These are phyloP conservation scores for Trypanosoma brucei DNA, from an alignment of 208 protist species.

Conservation along the genomic window DNA sequence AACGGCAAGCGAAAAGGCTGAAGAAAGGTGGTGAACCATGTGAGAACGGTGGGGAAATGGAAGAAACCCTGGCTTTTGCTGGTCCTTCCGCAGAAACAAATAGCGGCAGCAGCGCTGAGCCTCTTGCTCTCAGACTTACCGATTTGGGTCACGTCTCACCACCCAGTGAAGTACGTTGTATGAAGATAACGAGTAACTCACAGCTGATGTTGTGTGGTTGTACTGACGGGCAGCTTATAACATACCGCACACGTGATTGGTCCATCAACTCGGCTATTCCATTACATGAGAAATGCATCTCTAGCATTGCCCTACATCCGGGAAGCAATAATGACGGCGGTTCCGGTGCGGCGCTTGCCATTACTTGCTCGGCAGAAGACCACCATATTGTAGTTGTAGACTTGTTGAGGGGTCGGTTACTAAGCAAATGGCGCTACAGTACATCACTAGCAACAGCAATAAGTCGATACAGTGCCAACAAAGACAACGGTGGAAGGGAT, in stretches of 20 bases:
- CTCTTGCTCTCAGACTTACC: slow-evolving; percentile 39
- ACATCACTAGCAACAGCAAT: slow-evolving; percentile 3
- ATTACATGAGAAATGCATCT: slow-evolving; percentile 53
- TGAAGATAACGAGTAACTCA: slow-evolving; percentile 36
- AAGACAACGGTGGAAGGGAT: no score
- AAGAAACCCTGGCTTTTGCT: no score
- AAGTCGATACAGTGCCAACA: not conserved
- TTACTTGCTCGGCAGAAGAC: slow-evolving; percentile 37
- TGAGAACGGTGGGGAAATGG: not conserved
- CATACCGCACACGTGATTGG: slow-evolving; percentile 75
- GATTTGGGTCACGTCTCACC: slow-evolving; percentile 63
- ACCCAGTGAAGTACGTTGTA: slow-evolving; percentile 38
- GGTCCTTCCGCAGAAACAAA: no score
- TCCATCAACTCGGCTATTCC: slow-evolving; percentile 25
- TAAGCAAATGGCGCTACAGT: slow-evolving; percentile 81
- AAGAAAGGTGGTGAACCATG: not conserved
- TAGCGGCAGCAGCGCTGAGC: slow-evolving; percentile 29
- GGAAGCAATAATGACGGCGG: slow-evolving; percentile 13
- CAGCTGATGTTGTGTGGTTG: slow-evolving; percentile 62
- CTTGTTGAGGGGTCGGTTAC: slow-evolving; percentile 36
- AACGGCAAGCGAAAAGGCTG: not conserved
- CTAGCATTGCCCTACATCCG: slow-evolving; percentile 49
- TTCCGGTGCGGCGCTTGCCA: slow-evolving; percentile 31
- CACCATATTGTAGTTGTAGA: slow-evolving; percentile 63
- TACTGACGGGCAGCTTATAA: slow-evolving; percentile 45